A percentile compares a stretch with the other conserved stretches of the same genome.
Evolutionary conservation across 495 filamentous ascomycete species (phyloP).

Genomic region (Podospora conica): DNA sequence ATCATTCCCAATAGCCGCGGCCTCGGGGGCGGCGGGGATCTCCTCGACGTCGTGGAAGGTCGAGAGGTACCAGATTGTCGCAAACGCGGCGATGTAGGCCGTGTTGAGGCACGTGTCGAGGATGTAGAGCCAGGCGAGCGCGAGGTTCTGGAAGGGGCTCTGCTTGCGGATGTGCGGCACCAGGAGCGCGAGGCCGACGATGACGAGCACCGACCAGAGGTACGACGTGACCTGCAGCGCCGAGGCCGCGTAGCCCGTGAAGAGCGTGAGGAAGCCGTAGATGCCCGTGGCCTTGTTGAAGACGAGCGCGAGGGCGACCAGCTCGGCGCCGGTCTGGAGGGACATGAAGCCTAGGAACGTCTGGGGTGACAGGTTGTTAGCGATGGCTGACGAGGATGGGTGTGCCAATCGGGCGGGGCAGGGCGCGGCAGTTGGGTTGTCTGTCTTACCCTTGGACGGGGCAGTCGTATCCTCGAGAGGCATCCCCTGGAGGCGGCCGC

Average conservation of each 20-base stretch:
- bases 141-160: constrained; percentile 60
- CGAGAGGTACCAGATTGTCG: constrained; percentile 74
- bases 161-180: constrained; percentile 65
- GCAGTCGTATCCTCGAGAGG: constrained; percentile 23
- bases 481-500: constrained; percentile 14
- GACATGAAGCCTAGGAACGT: constrained; percentile 78
- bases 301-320: constrained; percentile 69
- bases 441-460: constrained; percentile 32
- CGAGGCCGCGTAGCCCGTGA: constrained; percentile 59
- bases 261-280: constrained; percentile 79
- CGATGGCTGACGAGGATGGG: background rate
- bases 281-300: constrained; percentile 85
- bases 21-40: constrained; percentile 8
- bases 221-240: constrained; percentile 72
- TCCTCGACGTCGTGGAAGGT: constrained; percentile 38
- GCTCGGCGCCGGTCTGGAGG: constrained; percentile 75
- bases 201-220: constrained; percentile 68
- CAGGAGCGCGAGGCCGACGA: constrained; percentile 55
- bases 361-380: constrained; percentile 31
- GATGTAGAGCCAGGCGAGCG: constrained; percentile 70
- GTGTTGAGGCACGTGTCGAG: constrained; percentile 72
- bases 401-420: background rate
- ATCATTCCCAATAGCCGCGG: constrained; percentile 15
- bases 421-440: background rate
- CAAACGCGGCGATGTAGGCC: constrained; percentile 72